Conservation (phyloP, 495 filamentous ascomycete species). For the Staphylotrichum longicolle region DNA sequence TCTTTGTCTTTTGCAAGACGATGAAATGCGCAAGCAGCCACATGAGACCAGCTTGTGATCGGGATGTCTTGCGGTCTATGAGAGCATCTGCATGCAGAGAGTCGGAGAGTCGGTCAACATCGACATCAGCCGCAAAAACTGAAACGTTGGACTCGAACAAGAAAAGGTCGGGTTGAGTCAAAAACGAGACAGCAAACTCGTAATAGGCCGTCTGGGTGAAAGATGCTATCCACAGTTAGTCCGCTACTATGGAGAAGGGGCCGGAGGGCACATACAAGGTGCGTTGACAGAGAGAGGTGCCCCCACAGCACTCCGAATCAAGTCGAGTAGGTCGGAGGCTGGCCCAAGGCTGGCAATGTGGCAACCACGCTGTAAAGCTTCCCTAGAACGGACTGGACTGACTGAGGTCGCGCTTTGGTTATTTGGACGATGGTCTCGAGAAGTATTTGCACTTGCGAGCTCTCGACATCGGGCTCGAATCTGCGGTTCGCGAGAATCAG, state of each 20-base stretch:
- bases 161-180: conserved; percentile 31
- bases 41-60: conserved; percentile 43
- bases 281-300: conserved; percentile 23
- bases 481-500: conserved; percentile 16
- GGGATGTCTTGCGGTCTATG: conserved; percentile 22
- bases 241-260: neutral
- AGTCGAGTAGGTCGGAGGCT: conserved; percentile 5
- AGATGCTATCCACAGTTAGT: conserved; percentile 17
- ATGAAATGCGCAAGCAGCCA: conserved; percentile 85
- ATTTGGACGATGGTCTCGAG: conserved; percentile 21
- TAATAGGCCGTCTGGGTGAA: conserved; percentile 33
- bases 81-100: conserved; percentile 15
- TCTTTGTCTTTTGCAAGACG: conserved; percentile 58
- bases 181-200: conserved; percentile 40
- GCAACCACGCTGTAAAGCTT: conserved; percentile 27
- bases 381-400: conserved; percentile 20
- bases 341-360: conserved; percentile 23
- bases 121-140: conserved; percentile 24
- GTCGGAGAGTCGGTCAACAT: conserved; percentile 32
- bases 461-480: conserved; percentile 7
- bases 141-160: conserved; percentile 25
- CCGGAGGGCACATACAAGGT: conserved; percentile 21
- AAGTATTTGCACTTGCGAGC: conserved; percentile 16
- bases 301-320: conserved; percentile 21
- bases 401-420: conserved; percentile 16